Evolutionary conservation across 2,329 filamentous ascomycete species (phyloP), one percentile per base, ranked within the genome.

Genomic region (Stemphylium vesicarium): DNA sequence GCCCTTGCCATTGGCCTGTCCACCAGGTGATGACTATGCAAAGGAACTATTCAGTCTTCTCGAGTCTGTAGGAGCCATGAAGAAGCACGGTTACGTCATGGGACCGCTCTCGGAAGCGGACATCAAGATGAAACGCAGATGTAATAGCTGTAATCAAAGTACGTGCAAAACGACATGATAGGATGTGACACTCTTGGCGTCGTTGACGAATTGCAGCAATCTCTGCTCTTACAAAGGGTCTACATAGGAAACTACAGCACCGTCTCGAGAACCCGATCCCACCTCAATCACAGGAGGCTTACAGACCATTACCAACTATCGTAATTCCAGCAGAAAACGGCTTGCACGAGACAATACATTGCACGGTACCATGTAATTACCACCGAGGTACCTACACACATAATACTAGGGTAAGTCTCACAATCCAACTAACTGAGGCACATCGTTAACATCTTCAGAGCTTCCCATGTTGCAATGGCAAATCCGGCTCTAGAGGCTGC

Each of bases 81-180:
- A 48, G 18, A 60, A 48, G 43, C 46, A 64, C n/a, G 62, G 57
- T 12, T 61, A 60, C 15, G 24, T 47, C 10, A 37, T 45, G 0
- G 31, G 51, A 22, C 54, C 40, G 10, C 46, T 64, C 8, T 55
- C 53, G 18, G 47, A 48, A 10, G 50, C 46, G 16, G 57, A 63
- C 6, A 43, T 64, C 18, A 20, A 54, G 3, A 10, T 41, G 42
- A 61, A 62, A 42, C 53, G 53, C 15, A 52, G 53, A 29, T 64
- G 62, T 31, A 41, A 18, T 13, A 36, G 38, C 11, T 64, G 62
- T 29, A 51, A 49, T 15, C 60, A 61, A 50, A 48, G 62, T 63
- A 29, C 18, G 37, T 40, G 32, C 15, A 32, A 42, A 18, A 8
- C 11, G 6, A 22, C 53, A 12, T 15, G 40, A 12, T 31, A 22